Percentiles rank a stretch among this genome's conserved stretches.
Conservation (phyloP, 257 asterid genomes). For the Scutellaria minor region DNA sequence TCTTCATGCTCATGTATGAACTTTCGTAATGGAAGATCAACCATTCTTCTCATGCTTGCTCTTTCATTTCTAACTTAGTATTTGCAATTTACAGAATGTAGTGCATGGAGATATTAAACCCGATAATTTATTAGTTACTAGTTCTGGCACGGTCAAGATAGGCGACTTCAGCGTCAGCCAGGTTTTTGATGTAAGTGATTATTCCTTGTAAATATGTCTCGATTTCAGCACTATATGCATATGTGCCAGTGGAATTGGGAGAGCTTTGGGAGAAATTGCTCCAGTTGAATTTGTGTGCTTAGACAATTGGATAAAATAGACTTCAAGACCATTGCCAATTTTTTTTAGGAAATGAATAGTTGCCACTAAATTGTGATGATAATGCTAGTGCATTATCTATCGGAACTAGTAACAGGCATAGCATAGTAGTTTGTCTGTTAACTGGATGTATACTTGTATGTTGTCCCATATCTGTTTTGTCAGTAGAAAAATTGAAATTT, state of each 20-base stretch:
- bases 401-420: neutral
- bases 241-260: conserved; percentile 15
- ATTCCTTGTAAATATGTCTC: conserved; percentile 15
- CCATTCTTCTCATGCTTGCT: conserved; percentile 23
- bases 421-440: conserved; percentile 15
- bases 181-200: conserved; percentile 77
- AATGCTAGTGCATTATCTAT: neutral
- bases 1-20: conserved; percentile 95
- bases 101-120: conserved; percentile 96
- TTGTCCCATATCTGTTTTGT: neutral
- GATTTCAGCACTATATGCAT: conserved; percentile 12
- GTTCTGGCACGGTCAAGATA: conserved; percentile 85
- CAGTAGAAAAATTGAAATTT: neutral
- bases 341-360: neutral
- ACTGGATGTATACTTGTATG: neutral
- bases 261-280: conserved; percentile 22
- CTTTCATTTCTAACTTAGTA: conserved; percentile 19
- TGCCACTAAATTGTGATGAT: conserved; percentile 22
- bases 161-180: conserved; percentile 99
- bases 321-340: neutral
- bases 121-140: conserved; percentile 83
- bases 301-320: neutral
- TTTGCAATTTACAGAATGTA: conserved; percentile 35
- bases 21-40: conserved; percentile 13
- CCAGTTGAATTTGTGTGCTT: conserved; percentile 22